Percentiles rank a stretch among this genome's conserved stretches.
Conservation (phyloP, 2,329 filamentous ascomycete genomes). For the Fusarium sp. region DNA sequence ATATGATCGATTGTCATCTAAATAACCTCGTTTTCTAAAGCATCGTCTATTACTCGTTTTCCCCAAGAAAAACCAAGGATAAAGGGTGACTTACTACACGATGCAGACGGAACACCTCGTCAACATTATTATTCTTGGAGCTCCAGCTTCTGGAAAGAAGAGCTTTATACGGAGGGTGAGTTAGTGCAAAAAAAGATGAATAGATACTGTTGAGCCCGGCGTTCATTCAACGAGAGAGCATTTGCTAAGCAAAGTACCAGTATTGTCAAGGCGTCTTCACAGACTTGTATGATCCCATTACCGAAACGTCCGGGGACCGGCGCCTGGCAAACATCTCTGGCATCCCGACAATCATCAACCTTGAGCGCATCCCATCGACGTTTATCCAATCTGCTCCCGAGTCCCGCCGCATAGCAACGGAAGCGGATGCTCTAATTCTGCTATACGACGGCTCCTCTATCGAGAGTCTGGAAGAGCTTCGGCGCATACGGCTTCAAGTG, state of each 20-base stretch:
- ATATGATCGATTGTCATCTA: slow-evolving; percentile 13
- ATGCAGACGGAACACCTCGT: slow-evolving; percentile 24
- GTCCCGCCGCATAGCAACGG: slow-evolving; percentile 6
- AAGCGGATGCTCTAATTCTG: slow-evolving; percentile 34
- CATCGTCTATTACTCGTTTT: background rate
- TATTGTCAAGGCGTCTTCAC: slow-evolving; percentile 35
- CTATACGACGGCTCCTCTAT: slow-evolving; percentile 28
- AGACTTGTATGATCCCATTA: slow-evolving; percentile 33
- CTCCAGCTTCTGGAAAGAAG: slow-evolving; percentile 31
- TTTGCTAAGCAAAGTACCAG: slow-evolving; percentile 8
- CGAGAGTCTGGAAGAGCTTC: slow-evolving; percentile 25
- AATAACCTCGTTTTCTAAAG: background rate
- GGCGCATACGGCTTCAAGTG: slow-evolving; percentile 16
- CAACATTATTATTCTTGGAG: slow-evolving; percentile 36
- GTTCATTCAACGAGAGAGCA: background rate
- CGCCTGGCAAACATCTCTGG: slow-evolving; percentile 25
- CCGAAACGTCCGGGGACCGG: slow-evolving; percentile 25
- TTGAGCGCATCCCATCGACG: slow-evolving; percentile 32
- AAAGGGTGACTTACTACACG: background rate
- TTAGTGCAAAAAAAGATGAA: background rate
- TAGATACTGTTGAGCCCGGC: background rate
- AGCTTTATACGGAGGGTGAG: slow-evolving; percentile 38
- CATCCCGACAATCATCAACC: slow-evolving; percentile 23
- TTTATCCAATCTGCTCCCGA: slow-evolving; percentile 20
- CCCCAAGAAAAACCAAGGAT: background rate